phyloP scores from a whole-genome alignment of 2,329 filamentous ascomycete species.

The Alternaria rosae region DNA sequence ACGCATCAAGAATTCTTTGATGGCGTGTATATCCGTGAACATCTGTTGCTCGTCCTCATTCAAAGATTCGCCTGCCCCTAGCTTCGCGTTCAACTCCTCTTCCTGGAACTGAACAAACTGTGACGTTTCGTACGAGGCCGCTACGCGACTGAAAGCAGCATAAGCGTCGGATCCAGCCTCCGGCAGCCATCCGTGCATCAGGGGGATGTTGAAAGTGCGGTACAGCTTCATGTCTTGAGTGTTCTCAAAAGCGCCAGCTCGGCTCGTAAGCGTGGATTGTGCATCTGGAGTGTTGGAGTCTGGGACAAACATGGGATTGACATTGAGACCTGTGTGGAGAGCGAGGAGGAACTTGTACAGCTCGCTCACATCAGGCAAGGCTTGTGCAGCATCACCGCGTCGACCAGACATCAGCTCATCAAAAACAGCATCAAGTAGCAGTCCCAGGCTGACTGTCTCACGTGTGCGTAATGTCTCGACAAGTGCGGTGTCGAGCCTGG shows the following conservation, averaged over 20 bases:
- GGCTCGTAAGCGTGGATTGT: constrained; percentile 42
- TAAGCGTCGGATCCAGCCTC: constrained; percentile 69
- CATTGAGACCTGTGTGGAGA: constrained; percentile 96
- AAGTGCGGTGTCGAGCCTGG: constrained; percentile 71
- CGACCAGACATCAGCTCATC: constrained; percentile 88
- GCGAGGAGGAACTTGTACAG: constrained; percentile 87
- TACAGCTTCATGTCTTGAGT: constrained; percentile 92
- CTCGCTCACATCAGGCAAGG: constrained; percentile 85
- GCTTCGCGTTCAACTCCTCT: constrained; percentile 84
- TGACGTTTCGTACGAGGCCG: constrained; percentile 87
- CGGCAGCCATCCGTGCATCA: constrained; percentile 95
- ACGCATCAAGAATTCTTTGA: constrained; percentile 80
- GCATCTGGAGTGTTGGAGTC: constrained; percentile 50
- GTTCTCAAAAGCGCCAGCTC: constrained; percentile 81
- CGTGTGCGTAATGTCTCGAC: constrained; percentile 78
- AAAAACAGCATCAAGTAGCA: constrained; percentile 88
- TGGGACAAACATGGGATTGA: constrained; percentile 87
- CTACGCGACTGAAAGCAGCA: constrained; percentile 74
- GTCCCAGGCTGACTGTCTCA: constrained; percentile 85
- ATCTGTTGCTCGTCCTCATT: constrained; percentile 76
- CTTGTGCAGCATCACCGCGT: constrained; percentile 67
- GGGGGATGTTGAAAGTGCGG: constrained; percentile 82
- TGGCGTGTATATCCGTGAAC: constrained; percentile 82
- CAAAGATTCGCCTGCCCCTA: constrained; percentile 67
- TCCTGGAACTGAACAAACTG: constrained; percentile 88